Percentiles rank a stretch among this genome's conserved stretches.
phyloP scores from a whole-genome alignment of 306 rosid genomes.

The Aeschynomene evenia region DNA sequence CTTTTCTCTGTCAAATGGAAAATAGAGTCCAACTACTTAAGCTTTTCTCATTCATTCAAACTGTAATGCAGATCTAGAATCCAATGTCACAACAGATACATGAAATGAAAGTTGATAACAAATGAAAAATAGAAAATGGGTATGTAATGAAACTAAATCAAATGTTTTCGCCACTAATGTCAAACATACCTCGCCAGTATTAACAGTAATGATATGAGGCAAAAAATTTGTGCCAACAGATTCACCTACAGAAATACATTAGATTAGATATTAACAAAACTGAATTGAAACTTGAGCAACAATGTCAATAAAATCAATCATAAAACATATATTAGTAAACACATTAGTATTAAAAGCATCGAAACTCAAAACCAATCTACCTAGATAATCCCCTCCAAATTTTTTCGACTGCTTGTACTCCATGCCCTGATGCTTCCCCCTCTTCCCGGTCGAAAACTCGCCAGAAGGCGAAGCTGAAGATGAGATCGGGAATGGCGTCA shows the following conservation, averaged over 20 bases:
- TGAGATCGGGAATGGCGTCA: slow-evolving; percentile 71
- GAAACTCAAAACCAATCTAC: slow-evolving; percentile 30
- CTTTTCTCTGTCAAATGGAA: background rate
- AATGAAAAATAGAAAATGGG: background rate
- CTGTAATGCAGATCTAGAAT: background rate
- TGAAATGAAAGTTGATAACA: background rate
- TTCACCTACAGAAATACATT: slow-evolving; percentile 42
- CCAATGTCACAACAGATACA: background rate
- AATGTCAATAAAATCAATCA: background rate
- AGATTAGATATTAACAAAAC: slow-evolving; percentile 14
- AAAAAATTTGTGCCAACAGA: slow-evolving; percentile 53
- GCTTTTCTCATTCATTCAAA: background rate
- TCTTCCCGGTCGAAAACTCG: slow-evolving; percentile 49
- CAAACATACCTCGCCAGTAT: slow-evolving; percentile 64
- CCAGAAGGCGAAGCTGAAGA: slow-evolving; percentile 55
- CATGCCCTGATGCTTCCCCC: slow-evolving; percentile 52
- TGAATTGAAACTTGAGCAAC: background rate
- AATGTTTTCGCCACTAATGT: background rate
- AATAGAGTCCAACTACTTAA: background rate
- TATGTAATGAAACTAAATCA: background rate
- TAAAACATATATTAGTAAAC: background rate
- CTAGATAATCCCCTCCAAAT: slow-evolving; percentile 48
- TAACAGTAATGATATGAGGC: slow-evolving; percentile 68
- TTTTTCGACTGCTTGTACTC: slow-evolving; percentile 61
- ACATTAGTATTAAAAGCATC: background rate